Evolutionary conservation across 495 filamentous ascomycete genomes (phyloP), one percentile per base, ranked within the genome.

Genomic region (Staphylotrichum longicolle): DNA sequence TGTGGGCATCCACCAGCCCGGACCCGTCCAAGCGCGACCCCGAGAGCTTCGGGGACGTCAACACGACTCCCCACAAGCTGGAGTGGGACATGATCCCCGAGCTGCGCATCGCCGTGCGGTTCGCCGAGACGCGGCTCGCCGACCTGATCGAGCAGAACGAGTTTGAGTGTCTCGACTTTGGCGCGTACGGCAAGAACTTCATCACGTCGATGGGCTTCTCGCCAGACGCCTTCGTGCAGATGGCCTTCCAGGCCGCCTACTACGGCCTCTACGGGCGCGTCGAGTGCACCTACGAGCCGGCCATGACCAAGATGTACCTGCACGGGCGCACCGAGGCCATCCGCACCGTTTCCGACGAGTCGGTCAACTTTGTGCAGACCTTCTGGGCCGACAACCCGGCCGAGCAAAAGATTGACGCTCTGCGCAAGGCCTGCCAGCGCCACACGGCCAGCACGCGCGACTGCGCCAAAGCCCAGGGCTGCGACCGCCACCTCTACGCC

Each of bases 161-260:
- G 73, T 97, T 98, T 68, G 82, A 91, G 60, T 93, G 91, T 32
- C 80, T 98, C 7, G 93, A 98, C 58, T 98, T 98, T 68, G 77
- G 77, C 50, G 83, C 85, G 35, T 98, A 93, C 67, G 94, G 94
- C 39, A 96, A 96, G 82, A 96, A 94, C 74, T 96, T 96, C 67
- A 98, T 98, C 71, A 98, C 91, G 2, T 91, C 90, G 0, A 91
- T 91, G 83, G 95, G 95, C 32, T 95, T 98, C 71, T 97, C 94
- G 0, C 94, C 94, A 0, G 94, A 98, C 72, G 94, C 94, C 2
- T 98, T 96, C 66, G 90, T 98, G 37, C 94, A 98, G 73, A 98
- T 98, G 94, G 95, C 94, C 4, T 98, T 96, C 78, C 94, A 98
- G 74, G 94, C 94, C 34, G 94, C 95, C 12, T 98, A 98, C 78